phyloP scores from a whole-genome alignment of 305 asterid genomes.

The Salvia sclarea region DNA sequence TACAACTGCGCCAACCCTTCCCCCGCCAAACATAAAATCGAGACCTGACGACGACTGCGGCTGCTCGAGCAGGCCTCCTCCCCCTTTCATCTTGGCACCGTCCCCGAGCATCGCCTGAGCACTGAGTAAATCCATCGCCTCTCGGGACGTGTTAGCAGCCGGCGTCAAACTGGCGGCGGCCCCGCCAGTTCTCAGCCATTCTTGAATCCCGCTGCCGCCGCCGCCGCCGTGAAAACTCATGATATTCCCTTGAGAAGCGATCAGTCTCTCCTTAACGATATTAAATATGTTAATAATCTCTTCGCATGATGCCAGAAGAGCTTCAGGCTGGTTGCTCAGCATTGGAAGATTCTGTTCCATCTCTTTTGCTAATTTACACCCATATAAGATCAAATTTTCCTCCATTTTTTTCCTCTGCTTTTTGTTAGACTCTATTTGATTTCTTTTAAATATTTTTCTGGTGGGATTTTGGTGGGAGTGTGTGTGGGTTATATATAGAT shows the following conservation, averaged over 20 bases:
- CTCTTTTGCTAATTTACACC: constrained; percentile 55
- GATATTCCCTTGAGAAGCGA: constrained; percentile 28
- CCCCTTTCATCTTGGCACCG: constrained; percentile 28
- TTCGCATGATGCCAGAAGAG: constrained; percentile 42
- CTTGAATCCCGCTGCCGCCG: constrained; percentile 38
- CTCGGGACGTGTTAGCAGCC: not conserved
- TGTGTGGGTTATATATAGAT: not conserved
- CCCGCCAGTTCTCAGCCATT: constrained; percentile 45
- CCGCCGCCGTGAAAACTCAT: constrained; percentile 1
- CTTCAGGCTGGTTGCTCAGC: constrained; percentile 43
- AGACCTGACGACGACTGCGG: constrained; percentile 24
- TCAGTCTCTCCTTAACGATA: constrained; percentile 41
- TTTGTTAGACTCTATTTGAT: too few species aligned
- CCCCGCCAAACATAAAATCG: constrained; percentile 28
- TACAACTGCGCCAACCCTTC: not conserved
- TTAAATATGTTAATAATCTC: constrained; percentile 56
- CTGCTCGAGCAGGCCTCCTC: constrained; percentile 7
- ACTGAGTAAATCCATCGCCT: constrained; percentile 39
- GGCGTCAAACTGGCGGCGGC: not conserved
- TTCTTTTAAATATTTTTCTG: too few species aligned
- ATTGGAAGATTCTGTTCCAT: constrained; percentile 51
- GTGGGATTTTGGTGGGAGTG: constrained; percentile 4
- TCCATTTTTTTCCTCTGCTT: constrained; percentile 52
- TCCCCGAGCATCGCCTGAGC: constrained; percentile 27
- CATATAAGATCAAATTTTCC: constrained; percentile 43